These are phyloP conservation scores for Didymellaceae sp. DNA, from an alignment of 2,329 filamentous ascomycete genomes.

Conservation along the genomic window DNA sequence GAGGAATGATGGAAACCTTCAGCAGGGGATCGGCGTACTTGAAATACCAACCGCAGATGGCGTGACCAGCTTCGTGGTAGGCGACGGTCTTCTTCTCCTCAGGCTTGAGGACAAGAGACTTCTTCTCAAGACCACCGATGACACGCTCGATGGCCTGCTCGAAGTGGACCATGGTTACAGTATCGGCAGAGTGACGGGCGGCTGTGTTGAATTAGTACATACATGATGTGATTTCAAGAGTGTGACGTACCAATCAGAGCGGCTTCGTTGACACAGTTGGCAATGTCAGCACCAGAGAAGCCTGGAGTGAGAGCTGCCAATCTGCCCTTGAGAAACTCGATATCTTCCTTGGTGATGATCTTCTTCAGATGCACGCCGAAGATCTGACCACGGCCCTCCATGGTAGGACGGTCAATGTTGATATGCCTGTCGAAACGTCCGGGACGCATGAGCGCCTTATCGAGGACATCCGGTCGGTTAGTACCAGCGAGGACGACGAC, in stretches of 20 bases:
- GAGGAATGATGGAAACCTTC: constrained; percentile 98
- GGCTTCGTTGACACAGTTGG: constrained; percentile 97
- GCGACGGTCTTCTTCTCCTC: constrained; percentile 95
- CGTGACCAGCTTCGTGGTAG: constrained; percentile 97
- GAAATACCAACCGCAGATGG: constrained; percentile 98
- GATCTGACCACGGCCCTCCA: constrained; percentile 95
- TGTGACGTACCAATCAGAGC: constrained; percentile 81
- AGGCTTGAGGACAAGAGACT: constrained; percentile 89
- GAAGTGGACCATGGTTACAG: constrained; percentile 88
- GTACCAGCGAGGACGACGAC: constrained; percentile 97
- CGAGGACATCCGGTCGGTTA: constrained; percentile 91
- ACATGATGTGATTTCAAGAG: not conserved
- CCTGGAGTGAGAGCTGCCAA: constrained; percentile 92
- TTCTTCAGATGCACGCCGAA: constrained; percentile 94
- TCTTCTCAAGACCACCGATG: constrained; percentile 95
- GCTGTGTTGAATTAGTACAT: constrained; percentile 64
- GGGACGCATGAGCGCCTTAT: constrained; percentile 94
- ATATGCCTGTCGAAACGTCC: constrained; percentile 98
- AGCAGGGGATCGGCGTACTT: constrained; percentile 94
- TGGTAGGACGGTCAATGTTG: constrained; percentile 90
- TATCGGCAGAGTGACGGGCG: constrained; percentile 79
- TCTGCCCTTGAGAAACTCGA: constrained; percentile 85
- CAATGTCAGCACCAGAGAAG: constrained; percentile 97
- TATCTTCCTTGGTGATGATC: constrained; percentile 90
- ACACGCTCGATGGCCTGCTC: constrained; percentile 98